Evolutionary conservation across 2,329 filamentous ascomycete species (phyloP), one percentile per base, ranked within the genome.

Genomic region (Juglanconis oblonga): DNA sequence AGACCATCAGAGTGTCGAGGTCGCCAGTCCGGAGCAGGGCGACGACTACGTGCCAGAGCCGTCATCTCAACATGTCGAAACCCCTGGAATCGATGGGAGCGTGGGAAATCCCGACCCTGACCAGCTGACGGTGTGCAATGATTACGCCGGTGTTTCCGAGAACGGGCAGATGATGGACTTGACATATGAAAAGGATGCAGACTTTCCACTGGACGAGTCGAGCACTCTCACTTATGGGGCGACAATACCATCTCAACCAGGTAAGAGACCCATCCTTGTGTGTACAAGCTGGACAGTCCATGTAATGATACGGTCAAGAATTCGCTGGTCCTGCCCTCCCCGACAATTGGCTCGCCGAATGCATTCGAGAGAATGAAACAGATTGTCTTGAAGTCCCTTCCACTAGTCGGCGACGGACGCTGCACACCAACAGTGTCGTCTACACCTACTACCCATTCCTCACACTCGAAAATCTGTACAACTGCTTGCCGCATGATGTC

Each of bases 401-500:
- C 9, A 29, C 2, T 4, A 8, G 33, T 17, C 40, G 9, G 11
- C 32, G 31, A 7, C 31, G 42, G 24, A 36, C n/a, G 7, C 17
- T 29, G 17, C 52, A 55, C 8, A 42, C 11, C 7, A 55, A 55
- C 52, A 55, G 52, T 17, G 42, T 55, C 29, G 31, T 55, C 8
- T 77, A 79, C 63, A 73, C 70, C 0, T 72, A 74, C 49, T 76
- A 74, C 59, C 76, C 77, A 3, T 76, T 76, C 49, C 62, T 76
- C 6, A 69, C 69, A 10, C 66, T 79, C n/a, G 67, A 69, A 55
- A 72, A 71, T 57, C 62, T 72, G 9, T 49, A 11, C 56, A 73
- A 71, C 58, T 72, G 75, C 44, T 71, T 73, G 48, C 70, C 72
- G 0, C 74, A 77, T 59, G 77, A 79, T 62, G 70, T 78, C 52